Base-by-base conservation (phyloP, 768 basidiomycete species). In the Podaxis sp. region DNA sequence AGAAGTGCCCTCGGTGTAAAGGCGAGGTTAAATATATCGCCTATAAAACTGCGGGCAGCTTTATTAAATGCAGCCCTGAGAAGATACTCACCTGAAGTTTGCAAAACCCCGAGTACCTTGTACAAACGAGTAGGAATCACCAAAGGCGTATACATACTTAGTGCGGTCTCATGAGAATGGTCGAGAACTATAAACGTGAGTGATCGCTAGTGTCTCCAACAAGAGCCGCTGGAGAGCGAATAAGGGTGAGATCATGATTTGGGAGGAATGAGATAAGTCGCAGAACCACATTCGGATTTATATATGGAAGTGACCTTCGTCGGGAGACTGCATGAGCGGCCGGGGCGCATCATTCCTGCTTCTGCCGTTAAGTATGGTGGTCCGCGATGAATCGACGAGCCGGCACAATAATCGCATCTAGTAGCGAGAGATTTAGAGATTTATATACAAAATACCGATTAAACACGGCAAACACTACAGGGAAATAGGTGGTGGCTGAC, bases 61-160 rank as follows among this genome's bases (percentile, higher is more conserved):
- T 28, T 21, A 37, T 23, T 2, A 38, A 14, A 6, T n/a, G 35
- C 2, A 21, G 21, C 9, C 5, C 3, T 21, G 16, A 38, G 47
- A 9, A 18, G 36, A 48, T 16, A 51, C 67, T 36, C 48, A 77
- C 82, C 82, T 82, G 64, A 78, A 83, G 59, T 82, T 83, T n/a
- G 80, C 74, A 58, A 67, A 67, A 0, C 82, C 82, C 2, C 65
- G 64, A 1, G 77, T 79, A 0, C 82, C 82, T 65, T 81, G 77
- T 0, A 84, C 80, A 61, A 83, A 83, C 0, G 82, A 78, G 63
- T 83, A 84, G 1, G 82, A 83, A 64, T 83, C 83, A 3, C 82
- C 83, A 62, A 84, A 84, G 5, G 80, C 80, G 63, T 82, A 81
- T 32, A 84, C 69, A 54, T 77, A 78, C 67, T 74, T 69, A 25